Evolutionary conservation across 192 early-diverging fungal genomes (phyloP).

Genomic region (Umbelopsis ramanniana): DNA sequence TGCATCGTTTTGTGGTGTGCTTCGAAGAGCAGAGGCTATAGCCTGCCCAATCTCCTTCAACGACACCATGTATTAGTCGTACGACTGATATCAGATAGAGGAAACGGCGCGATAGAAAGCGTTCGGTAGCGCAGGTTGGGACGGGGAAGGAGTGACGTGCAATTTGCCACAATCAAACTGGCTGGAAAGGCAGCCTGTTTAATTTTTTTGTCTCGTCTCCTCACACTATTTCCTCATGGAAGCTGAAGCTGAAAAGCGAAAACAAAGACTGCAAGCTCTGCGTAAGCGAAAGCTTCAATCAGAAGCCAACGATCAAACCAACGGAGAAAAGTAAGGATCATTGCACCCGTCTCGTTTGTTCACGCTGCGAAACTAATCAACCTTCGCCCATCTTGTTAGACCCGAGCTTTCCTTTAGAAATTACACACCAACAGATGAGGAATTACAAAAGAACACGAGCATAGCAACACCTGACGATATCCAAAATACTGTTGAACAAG

Average conservation of each 20-base stretch:
- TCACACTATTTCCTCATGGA: conserved; percentile 49
- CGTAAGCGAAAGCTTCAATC: conserved; percentile 55
- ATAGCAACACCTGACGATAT: conserved; percentile 52
- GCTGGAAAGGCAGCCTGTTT: not conserved
- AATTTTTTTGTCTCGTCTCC: not conserved
- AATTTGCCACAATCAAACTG: not conserved
- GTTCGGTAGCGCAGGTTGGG: not conserved
- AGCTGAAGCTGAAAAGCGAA: conserved; percentile 63
- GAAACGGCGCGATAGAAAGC: not conserved
- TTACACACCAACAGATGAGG: conserved; percentile 55
- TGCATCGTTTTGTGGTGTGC: conserved; percentile 23
- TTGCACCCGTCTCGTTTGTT: not conserved
- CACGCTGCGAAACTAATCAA: conserved; percentile 19
- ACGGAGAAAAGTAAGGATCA: conserved; percentile 33
- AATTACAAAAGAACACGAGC: conserved; percentile 47
- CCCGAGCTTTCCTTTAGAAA: conserved; percentile 53
- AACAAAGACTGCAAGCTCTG: conserved; percentile 68
- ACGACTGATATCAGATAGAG: not conserved
- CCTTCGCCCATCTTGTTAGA: not conserved
- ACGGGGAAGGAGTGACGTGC: not conserved
- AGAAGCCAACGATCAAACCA: conserved; percentile 23
- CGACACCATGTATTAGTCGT: conserved; percentile 10
- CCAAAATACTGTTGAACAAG: conserved; percentile 56
- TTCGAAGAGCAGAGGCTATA: conserved; percentile 19
- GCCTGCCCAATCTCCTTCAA: conserved; percentile 15